phyloP scores from a whole-genome alignment of 2,329 filamentous ascomycete genomes.

The Fusarium pilosicola region DNA sequence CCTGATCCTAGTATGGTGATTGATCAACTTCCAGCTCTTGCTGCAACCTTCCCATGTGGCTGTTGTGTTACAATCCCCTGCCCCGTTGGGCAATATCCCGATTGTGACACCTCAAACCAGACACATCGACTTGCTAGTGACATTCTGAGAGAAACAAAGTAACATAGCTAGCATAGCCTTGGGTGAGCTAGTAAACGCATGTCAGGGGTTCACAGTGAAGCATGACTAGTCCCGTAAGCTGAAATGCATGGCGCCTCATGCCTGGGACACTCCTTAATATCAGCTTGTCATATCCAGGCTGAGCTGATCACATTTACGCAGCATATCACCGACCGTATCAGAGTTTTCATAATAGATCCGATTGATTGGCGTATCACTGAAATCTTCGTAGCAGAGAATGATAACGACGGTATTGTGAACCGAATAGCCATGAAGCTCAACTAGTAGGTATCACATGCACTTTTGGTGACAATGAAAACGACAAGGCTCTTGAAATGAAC shows the following conservation, averaged over 20 bases:
- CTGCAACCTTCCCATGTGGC: constrained; percentile 25
- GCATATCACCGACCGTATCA: neutral
- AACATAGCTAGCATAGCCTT: neutral
- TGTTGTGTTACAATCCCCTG: constrained; percentile 20
- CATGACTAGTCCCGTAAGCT: neutral
- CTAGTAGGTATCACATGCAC: neutral
- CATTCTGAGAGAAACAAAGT: constrained; percentile 3
- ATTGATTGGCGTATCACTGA: neutral
- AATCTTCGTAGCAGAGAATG: neutral
- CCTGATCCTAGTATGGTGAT: constrained; percentile 20
- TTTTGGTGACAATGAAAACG: neutral
- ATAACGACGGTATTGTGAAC: neutral
- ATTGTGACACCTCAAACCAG: constrained; percentile 28
- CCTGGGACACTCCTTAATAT: neutral
- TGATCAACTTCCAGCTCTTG: constrained; percentile 26
- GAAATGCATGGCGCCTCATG: constrained; percentile 15
- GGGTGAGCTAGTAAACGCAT: constrained; percentile 19
- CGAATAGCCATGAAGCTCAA: neutral
- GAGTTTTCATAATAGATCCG: neutral
- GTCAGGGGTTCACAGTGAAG: constrained; percentile 3
- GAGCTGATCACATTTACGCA: neutral
- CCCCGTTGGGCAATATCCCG: constrained; percentile 32
- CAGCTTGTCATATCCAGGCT: constrained; percentile 19
- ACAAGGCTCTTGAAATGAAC: neutral
- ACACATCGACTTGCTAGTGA: constrained; percentile 20